Percentiles rank a stretch among this genome's conserved stretches.
Conservation (phyloP, 768 basidiomycete genomes). For the Tubosaeta brunneosetosa region DNA sequence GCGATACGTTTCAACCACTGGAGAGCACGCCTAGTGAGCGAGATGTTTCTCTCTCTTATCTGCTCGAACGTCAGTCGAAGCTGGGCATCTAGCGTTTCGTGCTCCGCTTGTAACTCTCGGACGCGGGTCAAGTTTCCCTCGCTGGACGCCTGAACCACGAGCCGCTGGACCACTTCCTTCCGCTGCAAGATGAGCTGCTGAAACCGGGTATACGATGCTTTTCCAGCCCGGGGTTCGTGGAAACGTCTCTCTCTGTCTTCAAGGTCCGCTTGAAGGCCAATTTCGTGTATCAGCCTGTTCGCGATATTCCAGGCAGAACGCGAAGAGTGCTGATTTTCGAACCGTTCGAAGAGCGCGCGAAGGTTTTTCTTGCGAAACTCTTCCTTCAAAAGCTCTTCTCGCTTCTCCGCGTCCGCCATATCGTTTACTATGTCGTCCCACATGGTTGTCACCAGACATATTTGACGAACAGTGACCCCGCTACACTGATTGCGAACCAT, state of each 20-base stretch:
- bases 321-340: neutral
- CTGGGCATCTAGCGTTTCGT: neutral
- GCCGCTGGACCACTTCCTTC: neutral
- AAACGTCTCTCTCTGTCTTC: neutral
- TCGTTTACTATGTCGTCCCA: conserved; percentile 4
- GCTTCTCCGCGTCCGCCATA: neutral
- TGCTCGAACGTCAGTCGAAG: conserved; percentile 1
- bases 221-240: neutral
- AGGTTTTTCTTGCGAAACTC: neutral
- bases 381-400: conserved; percentile 1
- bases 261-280: conserved; percentile 4
- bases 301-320: neutral
- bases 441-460: conserved; percentile 10
- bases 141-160: neutral
- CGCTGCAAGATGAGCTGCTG: conserved; percentile 2
- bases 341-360: neutral
- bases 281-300: no score
- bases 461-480: neutral
- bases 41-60: neutral
- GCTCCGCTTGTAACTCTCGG: neutral
- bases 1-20: conserved; percentile 5
- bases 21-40: neutral
- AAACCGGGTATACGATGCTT: neutral
- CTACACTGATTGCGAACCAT: conserved; percentile 1
- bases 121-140: neutral